Conservation (phyloP, 1,284 basidiomycete species). For the Trametes pubescens region DNA sequence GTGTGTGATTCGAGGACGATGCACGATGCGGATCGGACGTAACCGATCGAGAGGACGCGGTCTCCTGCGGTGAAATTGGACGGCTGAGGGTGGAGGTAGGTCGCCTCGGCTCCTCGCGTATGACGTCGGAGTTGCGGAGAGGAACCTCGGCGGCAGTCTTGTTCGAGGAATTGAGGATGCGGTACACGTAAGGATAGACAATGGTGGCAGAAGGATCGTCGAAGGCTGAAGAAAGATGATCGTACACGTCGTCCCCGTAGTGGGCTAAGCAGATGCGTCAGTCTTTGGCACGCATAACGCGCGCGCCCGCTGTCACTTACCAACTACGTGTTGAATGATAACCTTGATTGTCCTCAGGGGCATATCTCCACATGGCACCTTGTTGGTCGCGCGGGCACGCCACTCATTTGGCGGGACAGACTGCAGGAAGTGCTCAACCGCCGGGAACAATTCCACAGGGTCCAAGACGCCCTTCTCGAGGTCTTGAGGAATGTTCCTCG, state of each 20-base stretch:
- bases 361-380: conserved; percentile 96
- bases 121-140: conserved; percentile 50
- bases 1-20: conserved; percentile 66
- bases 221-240: conserved; percentile 78
- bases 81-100: conserved; percentile 66
- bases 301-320: conserved; percentile 58
- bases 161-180: conserved; percentile 78
- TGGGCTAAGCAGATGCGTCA: conserved; percentile 57
- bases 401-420: conserved; percentile 96
- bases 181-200: conserved; percentile 86
- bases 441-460: conserved; percentile 90
- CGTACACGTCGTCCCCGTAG: conserved; percentile 83
- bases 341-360: conserved; percentile 97
- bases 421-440: conserved; percentile 94
- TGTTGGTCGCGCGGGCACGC: conserved; percentile 89
- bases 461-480: conserved; percentile 83
- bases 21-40: conserved; percentile 60
- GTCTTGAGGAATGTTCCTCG: conserved; percentile 93
- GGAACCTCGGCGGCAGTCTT: conserved; percentile 51
- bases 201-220: conserved; percentile 87
- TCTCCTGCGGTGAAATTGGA: conserved; percentile 69
- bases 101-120: conserved; percentile 48
- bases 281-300: neutral
- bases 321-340: conserved; percentile 94
- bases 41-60: conserved; percentile 53